A percentile compares a stretch with the other conserved stretches of the same genome.
phyloP scores from a whole-genome alignment of 2,329 filamentous ascomycete genomes.

The Fusarium praegraminearum region DNA sequence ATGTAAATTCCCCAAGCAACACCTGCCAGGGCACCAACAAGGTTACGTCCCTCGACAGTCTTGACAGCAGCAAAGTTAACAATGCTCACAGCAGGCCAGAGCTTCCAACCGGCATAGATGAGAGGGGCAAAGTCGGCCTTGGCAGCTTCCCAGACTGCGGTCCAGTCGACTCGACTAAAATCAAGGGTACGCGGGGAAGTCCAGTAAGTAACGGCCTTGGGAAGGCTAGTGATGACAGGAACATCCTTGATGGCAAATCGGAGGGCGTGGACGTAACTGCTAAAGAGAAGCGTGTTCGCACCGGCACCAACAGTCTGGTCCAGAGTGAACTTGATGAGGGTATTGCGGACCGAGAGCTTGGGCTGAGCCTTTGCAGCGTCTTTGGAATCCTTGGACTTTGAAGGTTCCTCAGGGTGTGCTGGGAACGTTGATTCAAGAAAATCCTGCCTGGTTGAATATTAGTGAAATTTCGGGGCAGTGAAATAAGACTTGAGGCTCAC shows the following conservation, averaged over 20 bases:
- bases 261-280: constrained; percentile 69
- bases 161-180: constrained; percentile 60
- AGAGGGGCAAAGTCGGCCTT: constrained; percentile 72
- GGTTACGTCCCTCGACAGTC: constrained; percentile 76
- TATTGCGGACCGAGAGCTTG: constrained; percentile 72
- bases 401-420: constrained; percentile 62
- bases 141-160: constrained; percentile 57
- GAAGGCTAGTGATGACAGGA: constrained; percentile 54
- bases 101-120: constrained; percentile 73
- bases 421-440: constrained; percentile 82
- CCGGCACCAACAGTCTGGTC: constrained; percentile 76
- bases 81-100: constrained; percentile 78
- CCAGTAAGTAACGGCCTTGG: constrained; percentile 53
- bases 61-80: constrained; percentile 76
- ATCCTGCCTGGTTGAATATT: constrained; percentile 69
- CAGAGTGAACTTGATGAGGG: constrained; percentile 73
- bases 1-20: constrained; percentile 81
- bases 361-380: constrained; percentile 46
- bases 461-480: constrained; percentile 30
- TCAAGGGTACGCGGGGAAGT: constrained; percentile 57
- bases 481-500: constrained; percentile 58
- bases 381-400: constrained; percentile 54
- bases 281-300: constrained; percentile 74
- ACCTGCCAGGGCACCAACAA: constrained; percentile 78
- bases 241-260: constrained; percentile 61